Percentiles rank a stretch among this genome's conserved stretches.
phyloP scores from a whole-genome alignment of 1,284 basidiomycete genomes.

The Irpex sp. region DNA sequence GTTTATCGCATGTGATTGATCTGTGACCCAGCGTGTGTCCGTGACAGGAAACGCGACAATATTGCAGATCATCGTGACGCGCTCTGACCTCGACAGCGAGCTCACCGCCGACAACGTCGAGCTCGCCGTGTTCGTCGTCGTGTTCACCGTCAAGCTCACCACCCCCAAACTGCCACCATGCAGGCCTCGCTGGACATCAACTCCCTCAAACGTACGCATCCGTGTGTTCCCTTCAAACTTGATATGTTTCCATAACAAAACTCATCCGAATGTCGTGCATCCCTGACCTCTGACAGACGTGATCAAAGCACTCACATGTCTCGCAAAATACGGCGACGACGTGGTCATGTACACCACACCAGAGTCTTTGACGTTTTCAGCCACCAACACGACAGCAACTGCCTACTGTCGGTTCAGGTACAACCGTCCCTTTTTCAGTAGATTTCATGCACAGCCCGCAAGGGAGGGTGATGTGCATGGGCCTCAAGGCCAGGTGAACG shows the following conservation, averaged over 20 bases:
- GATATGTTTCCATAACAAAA: background rate
- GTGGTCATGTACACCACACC: conserved; percentile 61
- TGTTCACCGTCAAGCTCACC: background rate
- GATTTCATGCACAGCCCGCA: background rate
- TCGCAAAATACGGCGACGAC: conserved; percentile 79
- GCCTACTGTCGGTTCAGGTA: conserved; percentile 81
- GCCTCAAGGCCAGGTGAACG: conserved; percentile 54
- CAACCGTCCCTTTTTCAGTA: conserved; percentile 58
- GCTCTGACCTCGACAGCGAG: background rate
- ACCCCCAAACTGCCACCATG: conserved; percentile 26
- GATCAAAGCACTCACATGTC: conserved; percentile 65
- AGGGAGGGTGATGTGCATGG: conserved; percentile 16
- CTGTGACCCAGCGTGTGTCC: background rate
- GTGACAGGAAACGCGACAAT: background rate
- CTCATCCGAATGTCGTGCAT: conserved; percentile 14
- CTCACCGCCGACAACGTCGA: background rate
- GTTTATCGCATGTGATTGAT: background rate
- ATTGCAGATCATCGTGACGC: background rate
- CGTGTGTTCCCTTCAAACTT: background rate
- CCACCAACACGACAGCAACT: conserved; percentile 74
- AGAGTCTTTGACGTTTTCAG: conserved; percentile 58
- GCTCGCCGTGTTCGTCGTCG: background rate
- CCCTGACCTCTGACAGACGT: conserved; percentile 46
- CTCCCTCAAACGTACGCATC: conserved; percentile 43
- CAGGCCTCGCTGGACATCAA: conserved; percentile 44